Evolutionary conservation across 169 alveolate species (phyloP), one percentile per base, ranked within the genome.

Genomic region (Cryptosporidium tyzzeri): DNA sequence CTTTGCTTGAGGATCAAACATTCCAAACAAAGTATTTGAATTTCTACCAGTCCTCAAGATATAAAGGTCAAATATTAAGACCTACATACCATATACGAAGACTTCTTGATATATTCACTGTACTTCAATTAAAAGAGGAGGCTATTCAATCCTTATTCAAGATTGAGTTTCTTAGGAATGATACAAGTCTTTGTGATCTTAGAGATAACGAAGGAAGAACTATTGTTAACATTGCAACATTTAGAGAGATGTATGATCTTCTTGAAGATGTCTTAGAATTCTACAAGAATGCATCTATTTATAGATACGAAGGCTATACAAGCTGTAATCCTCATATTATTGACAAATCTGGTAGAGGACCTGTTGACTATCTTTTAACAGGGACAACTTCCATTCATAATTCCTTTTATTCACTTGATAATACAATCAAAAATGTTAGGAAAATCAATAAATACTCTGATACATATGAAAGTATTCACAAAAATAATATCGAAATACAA

Each of bases 301-400:
- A 44, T 8, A 80, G 62, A 41, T 80, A 80, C 31, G 80, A 80
- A 61, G 89, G 89, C n/a, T 80, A 62, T 48, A 62, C 89, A 2
- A 80, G 89, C 62, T 80, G 89, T 39, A 80, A 80, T 48, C 89
- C 89, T 31, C 89, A 80, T 39, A 41, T 80, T 37, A n/a, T 80
- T 0, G 89, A 80, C 29, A 80, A 80, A 65, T 80, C 89, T 39
- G 69, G 62, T 16, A 80, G 75, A 53, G 89, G 89, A 1, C 89
- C 89, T 4, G 68, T 80, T 62, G 89, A 80, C 29, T 80, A 62
- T 48, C 73, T 80, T 8, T 33, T 80, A 23, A 80, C 69, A 21
- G 75, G 69, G 8, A 67, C 75, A 9, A 23, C 70, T 9, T 80
- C 74, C 3, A 80, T 37, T 53, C 41, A 45, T 3, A 1, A n/a